Evolutionary conservation across 768 basidiomycete species (phyloP), one percentile per base, ranked within the genome.

Genomic region (Cystobasidium ongulense): DNA sequence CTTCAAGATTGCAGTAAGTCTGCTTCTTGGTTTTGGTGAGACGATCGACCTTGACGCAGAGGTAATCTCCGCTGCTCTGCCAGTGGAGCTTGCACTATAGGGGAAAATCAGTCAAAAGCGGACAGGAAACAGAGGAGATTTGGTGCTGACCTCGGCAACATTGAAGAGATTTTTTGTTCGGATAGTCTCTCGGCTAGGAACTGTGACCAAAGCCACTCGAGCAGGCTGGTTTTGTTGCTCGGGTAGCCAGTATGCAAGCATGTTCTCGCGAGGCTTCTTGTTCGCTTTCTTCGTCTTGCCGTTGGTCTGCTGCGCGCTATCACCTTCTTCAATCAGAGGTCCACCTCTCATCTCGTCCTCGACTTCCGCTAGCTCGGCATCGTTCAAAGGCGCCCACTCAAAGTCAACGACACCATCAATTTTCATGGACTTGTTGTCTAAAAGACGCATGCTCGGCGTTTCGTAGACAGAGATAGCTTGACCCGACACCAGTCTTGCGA

Each of bases 1-100:
- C 90, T 83, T 99, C 96, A 75, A 99, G 85, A 81, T 97, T 99
- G 82, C 94, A 95, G 84, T 92, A 97, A 35, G 90, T 92, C 2
- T 93, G 93, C 83, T 98, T 98, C 83, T 95, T 96, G 3, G 95
- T 95, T 84, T 98, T 98, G 29, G 93, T 94, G 81, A 96, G 93
- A 63, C 95, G 89, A 83, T 98, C 96, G 70, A 99, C 96, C 83
- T 96, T 97, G 81, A 98, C 95, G 79, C 96, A 98, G 18, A 99
- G 87, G 84, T 91, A 98, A 81, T 98, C 93, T 39, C 95, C 96
- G 80, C 93, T 90, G 79, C 93, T 95, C 84, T 99, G 96, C 93
- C 92, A 99, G 82, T 90, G 89, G 52, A 99, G 86, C 83, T 96
- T 96, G 81, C 95, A 97, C 94, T 98, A 79, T 38, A 43, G 17